Conservation (phyloP, 345 rosid species). For the Eucalyptus cladocalyx region DNA sequence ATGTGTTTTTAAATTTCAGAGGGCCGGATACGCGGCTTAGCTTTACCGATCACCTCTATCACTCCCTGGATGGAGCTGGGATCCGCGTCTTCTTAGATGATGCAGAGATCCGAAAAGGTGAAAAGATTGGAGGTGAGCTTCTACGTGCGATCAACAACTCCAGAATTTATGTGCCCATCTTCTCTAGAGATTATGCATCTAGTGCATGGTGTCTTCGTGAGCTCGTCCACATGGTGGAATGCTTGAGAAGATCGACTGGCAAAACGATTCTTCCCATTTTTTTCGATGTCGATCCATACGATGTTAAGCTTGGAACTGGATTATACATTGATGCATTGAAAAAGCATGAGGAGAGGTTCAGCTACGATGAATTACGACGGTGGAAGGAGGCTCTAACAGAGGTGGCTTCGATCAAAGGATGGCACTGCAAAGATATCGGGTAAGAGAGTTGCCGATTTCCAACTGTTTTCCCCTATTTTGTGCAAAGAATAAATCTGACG, state of each 20-base stretch:
- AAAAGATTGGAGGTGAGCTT: background rate
- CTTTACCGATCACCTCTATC: background rate
- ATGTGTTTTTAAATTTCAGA: background rate
- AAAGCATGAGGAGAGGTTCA: background rate
- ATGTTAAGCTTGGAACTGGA: background rate
- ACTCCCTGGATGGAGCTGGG: background rate
- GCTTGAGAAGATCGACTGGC: accelerated
- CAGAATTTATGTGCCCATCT: background rate
- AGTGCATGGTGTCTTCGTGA: background rate
- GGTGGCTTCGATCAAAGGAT: background rate
- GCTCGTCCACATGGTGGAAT: no score
- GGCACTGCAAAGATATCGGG: background rate
- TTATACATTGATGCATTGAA: background rate
- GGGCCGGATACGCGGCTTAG: background rate
- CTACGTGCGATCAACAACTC: background rate
- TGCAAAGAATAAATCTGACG: background rate
- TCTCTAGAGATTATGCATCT: background rate
- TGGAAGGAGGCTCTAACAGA: background rate
- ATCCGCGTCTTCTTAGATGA: background rate
- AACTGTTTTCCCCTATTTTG: background rate
- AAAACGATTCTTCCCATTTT: background rate
- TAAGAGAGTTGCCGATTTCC: background rate
- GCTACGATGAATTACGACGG: background rate
- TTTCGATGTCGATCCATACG: background rate
- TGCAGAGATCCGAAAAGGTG: background rate